Conservation (phyloP, 768 basidiomycete genomes). For the Russula sp. region DNA sequence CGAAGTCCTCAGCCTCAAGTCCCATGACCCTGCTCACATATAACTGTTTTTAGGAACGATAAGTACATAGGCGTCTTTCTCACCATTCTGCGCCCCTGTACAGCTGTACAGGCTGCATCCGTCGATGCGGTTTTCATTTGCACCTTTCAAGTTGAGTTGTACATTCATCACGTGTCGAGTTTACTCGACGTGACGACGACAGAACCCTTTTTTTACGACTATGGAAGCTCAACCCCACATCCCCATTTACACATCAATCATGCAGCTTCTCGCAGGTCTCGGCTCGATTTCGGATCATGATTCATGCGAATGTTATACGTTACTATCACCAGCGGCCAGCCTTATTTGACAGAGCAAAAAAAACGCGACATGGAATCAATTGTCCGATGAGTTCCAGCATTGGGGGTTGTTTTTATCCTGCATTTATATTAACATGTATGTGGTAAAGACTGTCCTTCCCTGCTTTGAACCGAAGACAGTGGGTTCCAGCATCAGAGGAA, state of each 20-base stretch:
- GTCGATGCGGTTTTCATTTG: no score
- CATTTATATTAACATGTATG: no score
- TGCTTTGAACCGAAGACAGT: no score
- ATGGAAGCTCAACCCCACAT: slow-evolving; percentile 60
- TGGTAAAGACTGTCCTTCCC: no score
- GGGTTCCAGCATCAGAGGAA: slow-evolving; percentile 36
- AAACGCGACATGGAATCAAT: slow-evolving; percentile 47
- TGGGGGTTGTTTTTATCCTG: slow-evolving; percentile 37
- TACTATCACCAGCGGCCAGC: no score
- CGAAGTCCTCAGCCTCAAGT: no score
- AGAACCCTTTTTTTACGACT: background rate
- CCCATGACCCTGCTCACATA: no score
- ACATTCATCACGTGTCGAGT: no score
- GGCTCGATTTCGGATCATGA: slow-evolving; percentile 47
- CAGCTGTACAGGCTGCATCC: no score
- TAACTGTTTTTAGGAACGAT: no score
- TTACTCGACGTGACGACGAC: background rate
- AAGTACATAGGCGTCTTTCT: no score
- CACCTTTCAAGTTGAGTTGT: background rate
- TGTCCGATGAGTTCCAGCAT: slow-evolving; percentile 57
- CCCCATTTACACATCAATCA: slow-evolving; percentile 56
- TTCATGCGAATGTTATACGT: slow-evolving; percentile 25
- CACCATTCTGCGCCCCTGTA: no score
- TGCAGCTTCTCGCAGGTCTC: slow-evolving; percentile 52
- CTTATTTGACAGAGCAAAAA: background rate